phyloP scores from a whole-genome alignment of 768 basidiomycete genomes.

The Lactifluus volemus region DNA sequence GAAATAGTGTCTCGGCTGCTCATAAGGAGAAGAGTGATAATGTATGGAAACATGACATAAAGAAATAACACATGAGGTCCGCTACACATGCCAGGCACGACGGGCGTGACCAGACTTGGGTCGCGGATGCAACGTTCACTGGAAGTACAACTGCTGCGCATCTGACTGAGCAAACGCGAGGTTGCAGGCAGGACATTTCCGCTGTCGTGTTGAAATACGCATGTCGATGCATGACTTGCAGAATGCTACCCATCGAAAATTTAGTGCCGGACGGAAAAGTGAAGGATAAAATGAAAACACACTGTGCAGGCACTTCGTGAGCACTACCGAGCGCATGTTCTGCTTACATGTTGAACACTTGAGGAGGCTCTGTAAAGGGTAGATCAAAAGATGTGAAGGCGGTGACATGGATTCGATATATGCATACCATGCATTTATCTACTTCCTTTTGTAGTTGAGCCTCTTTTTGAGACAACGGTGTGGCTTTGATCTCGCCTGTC shows the following conservation, averaged over 20 bases:
- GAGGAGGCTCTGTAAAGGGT: slow-evolving; percentile 52
- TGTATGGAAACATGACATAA: slow-evolving; percentile 8
- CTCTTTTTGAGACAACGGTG: slow-evolving; percentile 25
- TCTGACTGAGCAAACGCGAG: slow-evolving; percentile 76
- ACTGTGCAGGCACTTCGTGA: slow-evolving; percentile 93
- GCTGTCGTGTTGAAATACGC: slow-evolving; percentile 82
- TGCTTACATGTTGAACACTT: slow-evolving; percentile 84
- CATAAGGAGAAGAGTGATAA: slow-evolving; percentile 12
- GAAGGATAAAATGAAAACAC: slow-evolving; percentile 27
- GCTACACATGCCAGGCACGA: background rate
- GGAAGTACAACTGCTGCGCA: slow-evolving; percentile 60
- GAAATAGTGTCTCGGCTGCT: background rate
- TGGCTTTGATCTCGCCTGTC: slow-evolving; percentile 31
- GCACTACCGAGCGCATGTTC: slow-evolving; percentile 67
- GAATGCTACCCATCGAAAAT: slow-evolving; percentile 47
- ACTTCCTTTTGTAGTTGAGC: slow-evolving; percentile 40
- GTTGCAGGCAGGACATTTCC: slow-evolving; percentile 90
- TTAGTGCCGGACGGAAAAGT: background rate
- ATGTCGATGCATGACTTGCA: slow-evolving; percentile 78
- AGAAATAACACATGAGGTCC: background rate
- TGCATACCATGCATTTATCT: slow-evolving; percentile 52
- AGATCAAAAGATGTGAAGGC: background rate
- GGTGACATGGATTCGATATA: background rate
- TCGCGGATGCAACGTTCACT: slow-evolving; percentile 25
- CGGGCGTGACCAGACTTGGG: background rate